phyloP scores from a whole-genome alignment of 2,329 filamentous ascomycete species.

The Plectosphaerella cucumerina region DNA sequence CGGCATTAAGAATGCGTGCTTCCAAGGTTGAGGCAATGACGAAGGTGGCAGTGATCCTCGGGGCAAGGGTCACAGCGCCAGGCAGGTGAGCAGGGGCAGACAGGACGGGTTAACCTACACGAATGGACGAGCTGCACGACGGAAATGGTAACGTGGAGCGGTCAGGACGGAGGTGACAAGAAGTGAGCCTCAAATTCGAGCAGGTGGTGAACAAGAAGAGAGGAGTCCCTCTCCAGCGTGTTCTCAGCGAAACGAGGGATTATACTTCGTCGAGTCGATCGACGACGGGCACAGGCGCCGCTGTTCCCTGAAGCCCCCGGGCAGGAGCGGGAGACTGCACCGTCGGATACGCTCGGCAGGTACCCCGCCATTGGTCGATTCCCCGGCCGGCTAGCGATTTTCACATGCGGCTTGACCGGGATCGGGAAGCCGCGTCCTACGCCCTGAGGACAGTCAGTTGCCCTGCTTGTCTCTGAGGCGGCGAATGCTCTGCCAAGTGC shows the following conservation, averaged over 20 bases:
- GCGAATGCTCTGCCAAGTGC: background rate
- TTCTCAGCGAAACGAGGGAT: background rate
- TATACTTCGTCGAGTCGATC: background rate
- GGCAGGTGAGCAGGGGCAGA: background rate
- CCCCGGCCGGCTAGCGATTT: background rate
- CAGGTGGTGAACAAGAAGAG: background rate
- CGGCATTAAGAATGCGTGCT: background rate
- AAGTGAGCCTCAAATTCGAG: background rate
- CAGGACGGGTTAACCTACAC: background rate
- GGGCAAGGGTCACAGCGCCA: background rate
- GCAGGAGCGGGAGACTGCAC: background rate
- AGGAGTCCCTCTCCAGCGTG: background rate
- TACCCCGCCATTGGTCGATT: background rate
- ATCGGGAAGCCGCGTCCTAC: background rate
- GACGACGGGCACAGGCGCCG: background rate
- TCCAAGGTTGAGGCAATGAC: constrained; percentile 1
- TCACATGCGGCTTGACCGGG: background rate
- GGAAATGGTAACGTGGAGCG: background rate
- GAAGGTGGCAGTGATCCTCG: constrained; percentile 2
- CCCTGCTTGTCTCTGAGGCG: background rate
- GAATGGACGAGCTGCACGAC: background rate
- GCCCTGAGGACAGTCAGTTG: background rate
- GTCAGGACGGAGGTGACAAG: background rate
- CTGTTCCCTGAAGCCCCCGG: background rate
- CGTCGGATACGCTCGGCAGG: background rate